These are phyloP conservation scores for Rhizopogon rudus DNA, from an alignment of 768 basidiomycete species.

Conservation along the genomic window DNA sequence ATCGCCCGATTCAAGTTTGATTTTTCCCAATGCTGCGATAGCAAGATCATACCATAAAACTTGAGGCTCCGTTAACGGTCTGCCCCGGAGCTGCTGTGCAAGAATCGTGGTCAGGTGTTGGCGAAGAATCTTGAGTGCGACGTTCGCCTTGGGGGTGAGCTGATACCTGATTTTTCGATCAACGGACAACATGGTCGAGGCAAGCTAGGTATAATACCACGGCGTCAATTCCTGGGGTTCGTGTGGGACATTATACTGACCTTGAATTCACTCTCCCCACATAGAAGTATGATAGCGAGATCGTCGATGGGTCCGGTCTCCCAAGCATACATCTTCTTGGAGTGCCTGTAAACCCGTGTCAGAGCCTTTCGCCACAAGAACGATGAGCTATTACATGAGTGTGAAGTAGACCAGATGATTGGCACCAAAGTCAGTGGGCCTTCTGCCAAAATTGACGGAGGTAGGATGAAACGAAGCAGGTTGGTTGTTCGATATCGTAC, in stretches of 20 bases:
- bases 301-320: constrained; percentile 90
- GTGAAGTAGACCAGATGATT: constrained; percentile 84
- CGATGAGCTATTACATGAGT: constrained; percentile 54
- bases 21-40: constrained; percentile 53
- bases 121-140: constrained; percentile 81
- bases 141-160: constrained; percentile 60
- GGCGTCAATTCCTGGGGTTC: not conserved
- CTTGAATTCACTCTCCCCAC: constrained; percentile 90
- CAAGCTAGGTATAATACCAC: constrained; percentile 40
- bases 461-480: constrained; percentile 80
- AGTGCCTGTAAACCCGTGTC: constrained; percentile 57
- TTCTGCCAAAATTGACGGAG: constrained; percentile 81
- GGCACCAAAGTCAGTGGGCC: constrained; percentile 62
- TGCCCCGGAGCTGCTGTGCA: constrained; percentile 62
- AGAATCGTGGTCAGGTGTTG: constrained; percentile 54
- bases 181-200: constrained; percentile 64
- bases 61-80: constrained; percentile 54
- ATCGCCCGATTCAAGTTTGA: constrained; percentile 31
- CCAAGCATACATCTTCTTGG: constrained; percentile 90
- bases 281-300: constrained; percentile 72
- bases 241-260: constrained; percentile 31
- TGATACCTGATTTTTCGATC: constrained; percentile 84
- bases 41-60: constrained; percentile 71
- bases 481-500: constrained; percentile 81
- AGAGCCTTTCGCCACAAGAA: constrained; percentile 1